A percentile compares a stretch with the other conserved stretches of the same genome.
Conservation (phyloP, 345 rosid genomes). For the Adansonia digitata region DNA sequence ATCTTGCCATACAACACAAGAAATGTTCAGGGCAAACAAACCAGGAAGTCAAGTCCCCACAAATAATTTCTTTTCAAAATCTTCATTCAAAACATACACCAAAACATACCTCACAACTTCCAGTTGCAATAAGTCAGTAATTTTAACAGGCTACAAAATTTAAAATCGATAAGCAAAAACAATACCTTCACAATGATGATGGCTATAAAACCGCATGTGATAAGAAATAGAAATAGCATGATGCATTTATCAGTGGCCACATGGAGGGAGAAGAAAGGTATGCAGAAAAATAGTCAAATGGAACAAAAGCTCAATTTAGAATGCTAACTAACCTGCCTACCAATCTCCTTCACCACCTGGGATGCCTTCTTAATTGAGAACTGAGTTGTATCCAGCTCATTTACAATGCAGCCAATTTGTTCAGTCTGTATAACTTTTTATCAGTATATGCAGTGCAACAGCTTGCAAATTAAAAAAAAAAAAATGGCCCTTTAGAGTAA, state of each 20-base stretch:
- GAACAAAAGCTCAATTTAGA: background rate
- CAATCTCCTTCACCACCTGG: slow-evolving; percentile 95
- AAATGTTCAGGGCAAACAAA: background rate
- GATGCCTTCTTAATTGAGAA: slow-evolving; percentile 98
- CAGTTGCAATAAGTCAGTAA: too few species aligned
- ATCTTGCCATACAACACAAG: background rate
- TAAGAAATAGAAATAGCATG: slow-evolving; percentile 83
- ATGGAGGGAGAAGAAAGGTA: slow-evolving; percentile 33
- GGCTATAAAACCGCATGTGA: slow-evolving; percentile 89
- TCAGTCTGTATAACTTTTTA: slow-evolving; percentile 61
- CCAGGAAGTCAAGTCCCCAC: background rate
- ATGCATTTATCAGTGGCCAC: slow-evolving; percentile 99
- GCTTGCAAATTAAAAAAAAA: background rate
- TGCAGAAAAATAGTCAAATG: background rate
- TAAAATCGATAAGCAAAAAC: slow-evolving; percentile 1
- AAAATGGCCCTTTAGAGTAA: slow-evolving; percentile 65
- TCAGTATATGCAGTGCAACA: slow-evolving; percentile 12
- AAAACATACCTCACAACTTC: too few species aligned
- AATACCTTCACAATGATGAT: slow-evolving; percentile 92
- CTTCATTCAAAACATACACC: too few species aligned
- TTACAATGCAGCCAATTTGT: slow-evolving; percentile 97
- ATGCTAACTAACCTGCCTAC: slow-evolving; percentile 70
- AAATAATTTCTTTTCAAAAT: background rate
- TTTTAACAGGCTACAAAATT: too few species aligned
- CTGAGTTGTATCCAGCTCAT: slow-evolving; percentile 94